Conservation (phyloP, 306 rosid species). For the Cucumis cinereus region DNA sequence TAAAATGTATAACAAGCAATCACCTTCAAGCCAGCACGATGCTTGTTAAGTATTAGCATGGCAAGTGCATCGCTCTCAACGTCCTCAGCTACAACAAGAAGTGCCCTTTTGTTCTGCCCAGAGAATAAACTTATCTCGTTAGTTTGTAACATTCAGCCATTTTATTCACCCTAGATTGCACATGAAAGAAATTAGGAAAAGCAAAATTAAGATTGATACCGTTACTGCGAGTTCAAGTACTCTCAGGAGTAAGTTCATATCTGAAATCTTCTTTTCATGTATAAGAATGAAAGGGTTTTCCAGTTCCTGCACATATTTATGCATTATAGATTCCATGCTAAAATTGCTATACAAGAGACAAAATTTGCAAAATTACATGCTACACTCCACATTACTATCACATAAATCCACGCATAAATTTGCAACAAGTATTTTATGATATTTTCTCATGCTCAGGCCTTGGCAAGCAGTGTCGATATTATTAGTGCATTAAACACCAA, state of each 20-base stretch:
- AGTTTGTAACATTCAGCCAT: neutral
- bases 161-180: conserved; percentile 4
- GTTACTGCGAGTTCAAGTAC: conserved; percentile 58
- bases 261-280: conserved; percentile 80
- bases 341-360: neutral
- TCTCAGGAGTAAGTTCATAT: conserved; percentile 56
- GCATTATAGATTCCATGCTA: neutral
- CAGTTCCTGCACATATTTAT: conserved; percentile 45
- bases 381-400: neutral
- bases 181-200: conserved; percentile 7
- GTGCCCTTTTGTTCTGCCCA: conserved; percentile 61
- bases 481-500: neutral
- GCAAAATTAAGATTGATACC: conserved; percentile 30
- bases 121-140: conserved; percentile 10
- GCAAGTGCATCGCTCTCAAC: conserved; percentile 83
- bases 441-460: neutral
- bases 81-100: conserved; percentile 91
- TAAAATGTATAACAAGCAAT: neutral
- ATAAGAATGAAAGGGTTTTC: conserved; percentile 81
- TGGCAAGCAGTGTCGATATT: neutral
- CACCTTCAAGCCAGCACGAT: conserved; percentile 87
- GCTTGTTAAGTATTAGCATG: conserved; percentile 94
- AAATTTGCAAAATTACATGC: neutral
- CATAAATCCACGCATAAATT: neutral
- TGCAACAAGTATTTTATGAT: neutral